Percentiles rank a stretch among this genome's conserved stretches.
phyloP scores from a whole-genome alignment of 306 rosid genomes.

The Erythrophleum fordii region DNA sequence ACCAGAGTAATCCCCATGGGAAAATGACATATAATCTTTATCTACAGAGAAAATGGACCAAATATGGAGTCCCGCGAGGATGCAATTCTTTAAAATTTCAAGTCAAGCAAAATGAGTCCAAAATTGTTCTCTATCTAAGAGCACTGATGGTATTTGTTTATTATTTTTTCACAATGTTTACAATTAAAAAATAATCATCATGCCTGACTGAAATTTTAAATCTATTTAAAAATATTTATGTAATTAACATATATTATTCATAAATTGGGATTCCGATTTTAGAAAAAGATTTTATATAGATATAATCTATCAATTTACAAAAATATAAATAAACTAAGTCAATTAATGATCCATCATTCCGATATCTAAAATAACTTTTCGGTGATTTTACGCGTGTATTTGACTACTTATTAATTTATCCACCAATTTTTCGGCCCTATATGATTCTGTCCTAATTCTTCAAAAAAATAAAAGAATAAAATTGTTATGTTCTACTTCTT shows the following conservation, averaged over 20 bases:
- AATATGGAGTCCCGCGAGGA: slow-evolving; percentile 30
- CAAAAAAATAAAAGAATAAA: no score
- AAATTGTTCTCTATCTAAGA: slow-evolving; percentile 15
- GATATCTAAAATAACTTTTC: no score
- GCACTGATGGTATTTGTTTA: background rate
- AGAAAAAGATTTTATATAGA: background rate
- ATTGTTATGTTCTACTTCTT: no score
- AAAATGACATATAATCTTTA: slow-evolving; percentile 31
- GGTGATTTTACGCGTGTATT: no score
- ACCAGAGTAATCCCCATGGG: slow-evolving; percentile 32
- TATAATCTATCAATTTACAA: background rate
- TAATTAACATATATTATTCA: background rate
- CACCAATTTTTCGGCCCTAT: no score
- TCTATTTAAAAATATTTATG: background rate
- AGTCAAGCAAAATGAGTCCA: slow-evolving; percentile 50
- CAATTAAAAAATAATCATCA: background rate
- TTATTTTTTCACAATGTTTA: background rate
- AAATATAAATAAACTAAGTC: no score
- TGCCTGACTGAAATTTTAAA: background rate
- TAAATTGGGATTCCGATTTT: background rate
- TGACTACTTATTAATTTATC: no score
- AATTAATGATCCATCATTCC: no score
- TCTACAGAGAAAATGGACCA: slow-evolving; percentile 15
- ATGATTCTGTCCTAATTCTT: no score
- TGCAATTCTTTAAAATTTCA: slow-evolving; percentile 38